phyloP scores from a whole-genome alignment of 768 basidiomycete species.

The Lanmaoa rubissima region DNA sequence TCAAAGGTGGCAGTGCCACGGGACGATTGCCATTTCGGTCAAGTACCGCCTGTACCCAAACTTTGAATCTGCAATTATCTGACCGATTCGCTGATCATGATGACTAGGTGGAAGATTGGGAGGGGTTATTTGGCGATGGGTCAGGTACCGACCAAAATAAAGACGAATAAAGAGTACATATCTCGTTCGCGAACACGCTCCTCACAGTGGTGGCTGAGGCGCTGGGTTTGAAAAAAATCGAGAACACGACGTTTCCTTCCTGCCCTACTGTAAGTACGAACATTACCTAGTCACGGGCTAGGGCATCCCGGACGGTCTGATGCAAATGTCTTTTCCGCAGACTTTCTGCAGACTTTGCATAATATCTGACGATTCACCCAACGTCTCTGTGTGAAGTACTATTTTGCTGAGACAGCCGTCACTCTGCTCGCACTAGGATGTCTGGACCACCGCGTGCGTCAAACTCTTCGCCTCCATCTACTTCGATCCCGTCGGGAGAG shows the following conservation, averaged over 20 bases:
- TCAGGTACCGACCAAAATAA: background rate
- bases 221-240: background rate
- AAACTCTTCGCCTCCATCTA: background rate
- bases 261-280: background rate
- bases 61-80: no score
- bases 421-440: conserved; percentile 7
- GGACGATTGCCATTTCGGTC: background rate
- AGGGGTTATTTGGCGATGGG: background rate
- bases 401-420: background rate
- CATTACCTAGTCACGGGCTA: background rate
- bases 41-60: background rate
- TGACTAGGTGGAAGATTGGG: background rate
- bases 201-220: background rate
- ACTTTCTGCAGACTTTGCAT: background rate
- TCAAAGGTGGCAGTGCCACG: background rate
- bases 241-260: background rate
- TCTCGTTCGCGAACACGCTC: background rate
- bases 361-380: background rate
- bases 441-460: conserved; percentile 19
- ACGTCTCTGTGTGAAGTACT: background rate
- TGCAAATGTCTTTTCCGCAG: background rate
- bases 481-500: conserved; percentile 5
- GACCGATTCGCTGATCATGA: background rate
- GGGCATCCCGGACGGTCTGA: background rate
- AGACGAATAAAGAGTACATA: background rate